These are phyloP conservation scores for Luzula sylvatica DNA, from an alignment of 176 grass and related monocot genomes.

Conservation along the genomic window DNA sequence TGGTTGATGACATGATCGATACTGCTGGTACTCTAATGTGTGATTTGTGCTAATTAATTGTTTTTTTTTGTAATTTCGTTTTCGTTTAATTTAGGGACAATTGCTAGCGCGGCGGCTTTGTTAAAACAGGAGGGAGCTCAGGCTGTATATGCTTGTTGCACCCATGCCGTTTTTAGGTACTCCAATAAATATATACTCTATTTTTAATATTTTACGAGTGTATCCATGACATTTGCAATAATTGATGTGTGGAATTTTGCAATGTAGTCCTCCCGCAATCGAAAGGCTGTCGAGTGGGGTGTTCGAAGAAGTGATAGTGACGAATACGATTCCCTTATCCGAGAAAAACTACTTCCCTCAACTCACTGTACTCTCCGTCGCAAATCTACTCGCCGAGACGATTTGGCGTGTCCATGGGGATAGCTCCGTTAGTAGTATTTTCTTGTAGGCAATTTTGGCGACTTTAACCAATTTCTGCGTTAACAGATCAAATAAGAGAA, in stretches of 20 bases:
- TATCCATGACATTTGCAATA: neutral
- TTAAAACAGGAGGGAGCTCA: constrained; percentile 90
- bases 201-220: neutral
- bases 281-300: constrained; percentile 72
- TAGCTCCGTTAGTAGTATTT: constrained; percentile 66
- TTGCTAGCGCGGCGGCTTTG: constrained; percentile 64
- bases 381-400: constrained; percentile 84
- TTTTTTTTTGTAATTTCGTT: constrained; percentile 8
- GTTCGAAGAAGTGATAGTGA: constrained; percentile 89
- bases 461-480: neutral
- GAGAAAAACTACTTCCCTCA: constrained; percentile 59
- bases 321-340: constrained; percentile 63
- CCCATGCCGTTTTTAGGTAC: constrained; percentile 98
- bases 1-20: constrained; percentile 99
- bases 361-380: constrained; percentile 76
- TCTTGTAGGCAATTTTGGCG: constrained; percentile 25
- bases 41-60: neutral
- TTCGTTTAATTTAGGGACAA: constrained; percentile 47
- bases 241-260: neutral
- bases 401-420: constrained; percentile 78
- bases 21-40: constrained; percentile 50
- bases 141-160: constrained; percentile 92
- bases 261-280: constrained; percentile 64
- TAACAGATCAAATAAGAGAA: no score
- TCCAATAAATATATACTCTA: neutral